Conservation (phyloP, 1,139 yeast genomes). For the Yamadazyma diospyri region DNA sequence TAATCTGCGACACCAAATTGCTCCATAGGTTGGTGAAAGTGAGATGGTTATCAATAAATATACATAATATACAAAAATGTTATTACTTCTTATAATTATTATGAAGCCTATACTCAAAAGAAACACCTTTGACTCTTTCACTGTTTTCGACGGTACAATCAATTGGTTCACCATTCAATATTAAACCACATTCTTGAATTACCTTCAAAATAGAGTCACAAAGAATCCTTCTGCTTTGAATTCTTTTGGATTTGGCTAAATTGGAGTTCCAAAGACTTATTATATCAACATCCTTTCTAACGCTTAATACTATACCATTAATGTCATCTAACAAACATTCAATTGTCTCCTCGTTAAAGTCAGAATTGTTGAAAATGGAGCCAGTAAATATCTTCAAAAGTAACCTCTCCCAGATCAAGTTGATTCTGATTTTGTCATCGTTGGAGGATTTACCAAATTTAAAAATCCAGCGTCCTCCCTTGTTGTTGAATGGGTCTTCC, state of each 20-base stretch:
- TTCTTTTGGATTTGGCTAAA: slow-evolving; percentile 26
- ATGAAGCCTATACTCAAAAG: slow-evolving; percentile 45
- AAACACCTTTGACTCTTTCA: slow-evolving; percentile 43
- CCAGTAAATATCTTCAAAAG: slow-evolving; percentile 45
- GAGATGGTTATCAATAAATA: not conserved
- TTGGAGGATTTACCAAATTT: slow-evolving; percentile 36
- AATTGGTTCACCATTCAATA: slow-evolving; percentile 8
- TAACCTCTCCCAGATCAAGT: slow-evolving; percentile 52
- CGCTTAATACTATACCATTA: slow-evolving; percentile 50
- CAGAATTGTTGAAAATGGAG: slow-evolving; percentile 33
- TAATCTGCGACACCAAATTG: not conserved
- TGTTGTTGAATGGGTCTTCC: slow-evolving; percentile 64
- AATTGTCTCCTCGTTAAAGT: slow-evolving; percentile 27
- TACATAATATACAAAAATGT: not conserved
- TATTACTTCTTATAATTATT: slow-evolving; percentile 26
- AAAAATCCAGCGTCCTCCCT: slow-evolving; percentile 68
- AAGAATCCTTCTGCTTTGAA: slow-evolving; percentile 45
- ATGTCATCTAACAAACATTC: slow-evolving; percentile 43
- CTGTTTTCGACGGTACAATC: slow-evolving; percentile 7
- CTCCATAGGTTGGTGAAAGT: not conserved
- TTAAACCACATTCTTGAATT: slow-evolving; percentile 46
- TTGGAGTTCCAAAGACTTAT: slow-evolving; percentile 55
- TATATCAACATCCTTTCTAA: slow-evolving; percentile 49
- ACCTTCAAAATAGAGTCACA: slow-evolving; percentile 47
- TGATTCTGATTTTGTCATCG: slow-evolving; percentile 27